These are phyloP conservation scores for Geranium incanum DNA, from an alignment of 441 rosid genomes.

Conservation along the genomic window DNA sequence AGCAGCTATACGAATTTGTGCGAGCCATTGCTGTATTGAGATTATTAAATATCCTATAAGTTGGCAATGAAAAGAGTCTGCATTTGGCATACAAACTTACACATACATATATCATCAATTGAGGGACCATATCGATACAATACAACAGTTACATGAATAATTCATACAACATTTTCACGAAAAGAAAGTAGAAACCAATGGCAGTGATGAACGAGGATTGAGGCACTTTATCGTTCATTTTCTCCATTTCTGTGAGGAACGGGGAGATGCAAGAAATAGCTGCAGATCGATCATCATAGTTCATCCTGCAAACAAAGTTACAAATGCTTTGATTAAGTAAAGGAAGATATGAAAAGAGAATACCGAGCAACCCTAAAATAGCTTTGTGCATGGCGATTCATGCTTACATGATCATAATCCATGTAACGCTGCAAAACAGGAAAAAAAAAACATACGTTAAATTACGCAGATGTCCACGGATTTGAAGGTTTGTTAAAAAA, in stretches of 20 bases:
- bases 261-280: background rate
- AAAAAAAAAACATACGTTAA: background rate
- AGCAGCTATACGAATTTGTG: no score
- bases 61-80: background rate
- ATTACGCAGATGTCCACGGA: no score
- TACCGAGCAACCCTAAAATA: no score
- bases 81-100: background rate
- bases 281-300: slow-evolving; percentile 23
- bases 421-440: slow-evolving; percentile 38
- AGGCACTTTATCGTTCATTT: background rate
- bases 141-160: background rate
- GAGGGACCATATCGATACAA: background rate
- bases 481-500: no score
- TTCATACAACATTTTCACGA: no score
- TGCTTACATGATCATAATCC: slow-evolving; percentile 48
- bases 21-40: no score
- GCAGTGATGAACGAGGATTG: background rate
- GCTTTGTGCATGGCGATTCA: background rate
- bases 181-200: background rate
- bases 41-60: background rate
- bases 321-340: background rate
- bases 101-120: background rate
- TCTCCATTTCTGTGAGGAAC: background rate
- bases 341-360: background rate
- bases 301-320: slow-evolving; percentile 33